Evolutionary conservation across 140 eudicot species (phyloP).

Genomic region (Bidens hawaiensis): DNA sequence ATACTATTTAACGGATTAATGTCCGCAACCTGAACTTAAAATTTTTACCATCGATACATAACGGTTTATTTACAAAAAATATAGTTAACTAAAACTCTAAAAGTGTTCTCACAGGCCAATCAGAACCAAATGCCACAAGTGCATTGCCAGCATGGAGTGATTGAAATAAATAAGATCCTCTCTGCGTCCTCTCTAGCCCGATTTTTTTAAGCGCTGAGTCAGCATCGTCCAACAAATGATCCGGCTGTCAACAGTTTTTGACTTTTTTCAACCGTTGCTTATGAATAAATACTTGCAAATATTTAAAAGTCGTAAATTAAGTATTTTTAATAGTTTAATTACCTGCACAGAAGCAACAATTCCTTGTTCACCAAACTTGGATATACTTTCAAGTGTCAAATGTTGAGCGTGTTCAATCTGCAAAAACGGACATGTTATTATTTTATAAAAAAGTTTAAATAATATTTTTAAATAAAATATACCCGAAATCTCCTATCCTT

Average conservation of each 20-base stretch:
- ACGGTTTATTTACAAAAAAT: background rate
- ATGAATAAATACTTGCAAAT: background rate
- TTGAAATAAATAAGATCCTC: slow-evolving; percentile 72
- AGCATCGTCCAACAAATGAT: slow-evolving; percentile 87
- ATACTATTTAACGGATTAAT: slow-evolving; percentile 75
- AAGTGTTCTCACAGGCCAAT: slow-evolving; percentile 83
- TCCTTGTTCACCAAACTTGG: slow-evolving; percentile 61
- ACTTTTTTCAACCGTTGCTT: background rate
- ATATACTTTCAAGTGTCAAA: slow-evolving; percentile 56
- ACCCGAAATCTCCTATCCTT: slow-evolving; percentile 82
- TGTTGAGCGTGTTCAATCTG: slow-evolving; percentile 97
- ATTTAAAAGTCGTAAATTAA: background rate
- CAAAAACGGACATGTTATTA: slow-evolving; percentile 1
- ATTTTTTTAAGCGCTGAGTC: slow-evolving; percentile 75
- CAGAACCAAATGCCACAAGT: slow-evolving; percentile 88
- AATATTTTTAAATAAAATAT: slow-evolving; percentile 18
- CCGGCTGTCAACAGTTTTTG: slow-evolving; percentile 73
- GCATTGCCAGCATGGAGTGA: slow-evolving; percentile 56
- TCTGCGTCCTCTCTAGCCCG: slow-evolving; percentile 60
- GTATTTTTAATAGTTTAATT: background rate
- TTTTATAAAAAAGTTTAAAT: background rate
- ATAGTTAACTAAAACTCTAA: background rate
- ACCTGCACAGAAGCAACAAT: slow-evolving; percentile 95
- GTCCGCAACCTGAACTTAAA: slow-evolving; percentile 74
- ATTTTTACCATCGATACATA: background rate